Base-by-base conservation (phyloP, 2,329 filamentous ascomycete species). In the Cercospora sojina region DNA sequence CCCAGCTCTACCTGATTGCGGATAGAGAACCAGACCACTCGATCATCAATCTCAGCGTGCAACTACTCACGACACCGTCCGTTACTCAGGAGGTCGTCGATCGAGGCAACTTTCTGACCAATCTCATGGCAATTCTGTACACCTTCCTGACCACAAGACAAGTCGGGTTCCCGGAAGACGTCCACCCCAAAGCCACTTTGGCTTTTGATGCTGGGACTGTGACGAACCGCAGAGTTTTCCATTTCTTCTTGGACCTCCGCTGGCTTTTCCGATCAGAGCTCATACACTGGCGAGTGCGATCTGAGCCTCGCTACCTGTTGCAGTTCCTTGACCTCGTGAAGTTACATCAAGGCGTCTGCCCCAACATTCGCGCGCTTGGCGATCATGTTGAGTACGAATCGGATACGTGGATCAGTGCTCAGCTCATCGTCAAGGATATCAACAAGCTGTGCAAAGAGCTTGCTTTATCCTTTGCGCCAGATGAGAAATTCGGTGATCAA, bases 311-410 rank as follows among this genome's bases (percentile, higher is more conserved):
- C 66, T 99, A 99, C 74, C 85, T 97, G 64, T 84, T 96, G 77
- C 96, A 99, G 75, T 99, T 98, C 79, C 83, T 99, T 53, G 96
- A 99, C 76, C 83, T 99, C 16, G 92, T 97, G 70, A 97, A 97
- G 78, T 85, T 99, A 55, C 93, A 97, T 71, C 96, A 99, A 80
- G 94, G 95, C 29, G 97, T 99, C 64, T 97, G 94, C 73, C 95
- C 95, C 1, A 99, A 98, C 74, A 85, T 93, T 55, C 87, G 96
- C 68, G 95, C 94, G 2, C 87, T 97, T 23, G 93, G 93, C 16
- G 95, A 98, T 75, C 95, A 99, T 77, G 91, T 99, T 32, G 96
- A 99, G 78, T 99, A 98, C 76, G 95, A 99, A 79, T 96, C 93
- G 1, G 96, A 99, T 79, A 91, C 92, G 20, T 99, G 95, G 95